Evolutionary conservation across 1,284 basidiomycete genomes (phyloP), one percentile per base, ranked within the genome.

Genomic region (Cryptococcus sp.): DNA sequence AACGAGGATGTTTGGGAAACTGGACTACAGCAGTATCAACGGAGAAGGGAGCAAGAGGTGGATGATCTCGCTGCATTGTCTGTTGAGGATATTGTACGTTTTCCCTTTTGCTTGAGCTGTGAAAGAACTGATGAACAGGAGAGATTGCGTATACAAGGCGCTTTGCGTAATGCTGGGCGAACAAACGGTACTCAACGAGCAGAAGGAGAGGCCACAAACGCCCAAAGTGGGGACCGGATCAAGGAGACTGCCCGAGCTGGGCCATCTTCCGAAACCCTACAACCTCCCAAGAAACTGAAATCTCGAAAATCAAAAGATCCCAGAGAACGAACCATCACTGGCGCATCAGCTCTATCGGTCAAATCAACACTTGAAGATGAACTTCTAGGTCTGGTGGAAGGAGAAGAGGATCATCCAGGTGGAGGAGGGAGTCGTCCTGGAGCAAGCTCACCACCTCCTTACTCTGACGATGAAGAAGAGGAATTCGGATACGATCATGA

Each of bases 1-100:
- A 64, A 63, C 34, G 69, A 73, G 50, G 66, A 65, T 46, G 55
- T 73, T 9, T 73, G 71, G 71, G 64, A 70, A 42, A 57, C 62
- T 7, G 52, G 54, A 9, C 53, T 72, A 25, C 57, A 63, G 45
- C 28, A 19, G n/a, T 73, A 70, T 60, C 71, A 73, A 55, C 41
- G 42, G 36, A 62, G 57, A 13, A 55, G 71, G 43, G 71, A 73
- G 55, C 42, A 42, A 13, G 66, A 73, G 48, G 70, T 66, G 5
- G 49, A 45, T 14, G 57, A 62, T 43, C 60, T 69, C 44, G 48
- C 32, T 9, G 32, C 32, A 16, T 34, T 34, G 32, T 16, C 16
- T 9, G 10, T 16, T 16, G 9, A 9, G 3, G 45, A 48, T 42
- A 22, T 46, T 40, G 50, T 48, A 28, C 24, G 41, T 44, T 9